Evolutionary conservation across 495 filamentous ascomycete genomes (phyloP), one percentile per base, ranked within the genome.

Genomic region (Neurospora africana): DNA sequence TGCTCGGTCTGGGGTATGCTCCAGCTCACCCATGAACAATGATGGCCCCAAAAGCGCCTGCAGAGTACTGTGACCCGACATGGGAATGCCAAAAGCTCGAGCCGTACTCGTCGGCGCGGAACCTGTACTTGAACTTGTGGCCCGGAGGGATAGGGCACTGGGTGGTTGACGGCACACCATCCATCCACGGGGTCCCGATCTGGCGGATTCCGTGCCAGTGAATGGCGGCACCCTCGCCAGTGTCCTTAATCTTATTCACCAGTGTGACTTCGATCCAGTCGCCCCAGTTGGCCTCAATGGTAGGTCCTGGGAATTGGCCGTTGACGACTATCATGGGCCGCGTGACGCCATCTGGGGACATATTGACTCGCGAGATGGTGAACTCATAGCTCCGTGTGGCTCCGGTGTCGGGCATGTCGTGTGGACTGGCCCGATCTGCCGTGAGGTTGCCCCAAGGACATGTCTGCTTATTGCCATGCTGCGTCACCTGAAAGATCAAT

Each of bases 221-320:
- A 39, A 88, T 69, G 37, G 38, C 71, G 7, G 71, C 68, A 27
- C 73, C 74, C 27, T 84, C 78, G 30, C 73, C 53, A 0, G 74
- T 30, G 73, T 89, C 90, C 5, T 76, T 80, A 5, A 86, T 68
- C 21, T 76, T 72, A 74, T 89, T 90, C 10, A 76, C 79, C 7
- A 89, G 84, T 40, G 77, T 80, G 39, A 89, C 79, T 43, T 84
- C 71, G 67, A 89, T 81, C 67, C 75, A 83, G 72, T 89, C 86
- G 35, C 86, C 86, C 82, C 85, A 86, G 68, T 88, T 82, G 2
- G 85, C 87, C 73, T 86, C 83, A 72, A 90, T 82, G 0, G 81
- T 84, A 13, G 88, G 88, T 0, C 86, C 83, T 0, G 83, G 82
- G 69, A 82, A 78, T n/a, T 41, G 36, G 8, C 80, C 80, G 36